Evolutionary conservation across 2,329 filamentous ascomycete genomes (phyloP).

Genomic region (Ceratocystis cubensis): DNA sequence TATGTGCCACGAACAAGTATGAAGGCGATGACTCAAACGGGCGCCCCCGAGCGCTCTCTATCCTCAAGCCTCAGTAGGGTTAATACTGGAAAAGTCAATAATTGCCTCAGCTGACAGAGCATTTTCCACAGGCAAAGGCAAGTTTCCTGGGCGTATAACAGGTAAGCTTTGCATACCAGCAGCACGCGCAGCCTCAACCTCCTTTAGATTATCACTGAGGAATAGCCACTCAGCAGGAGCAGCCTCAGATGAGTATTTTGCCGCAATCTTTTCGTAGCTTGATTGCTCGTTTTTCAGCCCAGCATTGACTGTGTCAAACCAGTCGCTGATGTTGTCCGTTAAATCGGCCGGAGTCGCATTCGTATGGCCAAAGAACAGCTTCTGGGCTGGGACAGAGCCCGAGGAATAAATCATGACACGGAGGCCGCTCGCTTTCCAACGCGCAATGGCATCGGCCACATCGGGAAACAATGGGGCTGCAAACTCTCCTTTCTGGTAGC

Average conservation of each 20-base stretch:
- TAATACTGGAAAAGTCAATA: constrained; percentile 26
- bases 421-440: constrained; percentile 45
- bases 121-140: constrained; percentile 42
- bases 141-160: constrained; percentile 58
- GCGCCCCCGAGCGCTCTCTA: neutral
- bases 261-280: constrained; percentile 56
- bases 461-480: constrained; percentile 63
- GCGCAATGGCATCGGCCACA: constrained; percentile 49
- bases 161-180: constrained; percentile 53
- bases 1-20: too few species aligned
- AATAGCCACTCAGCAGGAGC: constrained; percentile 53
- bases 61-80: constrained; percentile 13
- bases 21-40: neutral
- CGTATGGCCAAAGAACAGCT: constrained; percentile 62
- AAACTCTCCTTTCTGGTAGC: constrained; percentile 58
- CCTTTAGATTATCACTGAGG: constrained; percentile 64
- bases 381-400: constrained; percentile 68
- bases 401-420: constrained; percentile 68
- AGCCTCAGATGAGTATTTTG: constrained; percentile 29
- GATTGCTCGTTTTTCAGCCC: constrained; percentile 55
- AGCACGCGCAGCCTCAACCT: constrained; percentile 49
- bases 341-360: constrained; percentile 47
- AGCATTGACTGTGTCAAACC: constrained; percentile 72
- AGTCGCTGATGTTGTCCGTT: constrained; percentile 46
- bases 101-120: constrained; percentile 29